A percentile compares a stretch with the other conserved stretches of the same genome.
Conservation (phyloP, 202 grass and related monocot genomes). For the Panicum hallii region DNA sequence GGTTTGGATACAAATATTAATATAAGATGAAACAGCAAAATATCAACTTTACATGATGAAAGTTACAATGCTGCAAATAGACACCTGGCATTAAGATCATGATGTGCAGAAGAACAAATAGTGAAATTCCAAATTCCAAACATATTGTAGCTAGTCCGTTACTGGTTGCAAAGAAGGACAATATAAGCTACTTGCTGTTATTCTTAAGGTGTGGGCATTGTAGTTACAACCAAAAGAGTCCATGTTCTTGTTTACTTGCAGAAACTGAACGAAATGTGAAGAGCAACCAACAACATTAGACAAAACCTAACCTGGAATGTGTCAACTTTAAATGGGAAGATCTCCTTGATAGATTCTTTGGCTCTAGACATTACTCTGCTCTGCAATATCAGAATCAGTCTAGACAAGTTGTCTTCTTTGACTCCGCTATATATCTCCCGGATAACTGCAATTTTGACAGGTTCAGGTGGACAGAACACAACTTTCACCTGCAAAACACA, state of each 20-base stretch:
- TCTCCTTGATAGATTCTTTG: conserved; percentile 68
- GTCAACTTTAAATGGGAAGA: conserved; percentile 79
- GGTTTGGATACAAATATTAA: conserved; percentile 13
- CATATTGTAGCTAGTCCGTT: conserved; percentile 1
- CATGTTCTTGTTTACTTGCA: neutral
- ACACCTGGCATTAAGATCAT: neutral
- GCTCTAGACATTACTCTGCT: conserved; percentile 67
- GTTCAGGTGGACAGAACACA: conserved; percentile 64
- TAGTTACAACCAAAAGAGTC: neutral
- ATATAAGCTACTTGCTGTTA: neutral
- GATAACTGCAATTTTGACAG: conserved; percentile 71
- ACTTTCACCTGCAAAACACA: conserved; percentile 66
- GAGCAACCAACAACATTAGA: conserved; percentile 26
- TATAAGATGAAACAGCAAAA: conserved; percentile 27
- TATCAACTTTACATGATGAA: neutral
- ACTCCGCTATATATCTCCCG: conserved; percentile 47
- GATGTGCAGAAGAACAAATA: conserved; percentile 7
- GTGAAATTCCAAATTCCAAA: conserved; percentile 9
- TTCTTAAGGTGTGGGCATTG: neutral
- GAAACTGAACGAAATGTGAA: neutral
- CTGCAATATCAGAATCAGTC: conserved; percentile 72
- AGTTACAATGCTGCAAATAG: conserved; percentile 2
- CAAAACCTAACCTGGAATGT: conserved; percentile 71
- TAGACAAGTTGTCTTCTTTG: conserved; percentile 58
- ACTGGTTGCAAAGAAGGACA: neutral